Evolutionary conservation across 1,284 basidiomycete genomes (phyloP), one percentile per base, ranked within the genome.

Genomic region (Mrakiaceae sp.): DNA sequence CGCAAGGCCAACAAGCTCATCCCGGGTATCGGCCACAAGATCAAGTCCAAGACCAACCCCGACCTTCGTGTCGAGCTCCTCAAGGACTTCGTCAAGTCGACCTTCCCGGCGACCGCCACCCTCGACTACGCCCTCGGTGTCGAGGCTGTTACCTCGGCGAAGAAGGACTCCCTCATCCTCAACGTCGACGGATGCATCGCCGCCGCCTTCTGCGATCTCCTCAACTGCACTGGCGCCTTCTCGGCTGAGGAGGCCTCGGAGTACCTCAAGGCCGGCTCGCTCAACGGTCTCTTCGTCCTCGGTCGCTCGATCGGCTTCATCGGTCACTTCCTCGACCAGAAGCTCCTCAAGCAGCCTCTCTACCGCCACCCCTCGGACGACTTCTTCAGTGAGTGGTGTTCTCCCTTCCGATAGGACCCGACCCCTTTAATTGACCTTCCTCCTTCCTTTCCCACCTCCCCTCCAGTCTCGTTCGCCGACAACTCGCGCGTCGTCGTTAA

Each of bases 21-120:
- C 80, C 90, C 88, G 70, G 95, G 95, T 82, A 98, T 98, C 72
- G 95, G 95, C 65, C 95, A 98, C 86, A 98, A 98, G 84, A 97
- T 98, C 83, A 98, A 98, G 87, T 91, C 88, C 71, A 90, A 93
- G 73, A 94, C 91, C 80, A 96, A 96, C 84, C 93, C 92, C 66
- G 91, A 95, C 82, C 81, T 92, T 61, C 92, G 95, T 77, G 95
- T 98, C 71, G 88, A 94, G 79, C 87, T 98, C 66, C 94, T 98
- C 68, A 97, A 97, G 83, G 92, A 96, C 79, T 98, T 90, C 74
- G 94, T 96, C 68, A 81, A 77, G 78, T 93, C 96, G 81, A 81
- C 96, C 83, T 98, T 98, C 89, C 94, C 94, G 6, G 85, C 75
- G 85, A 92, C 81, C 44, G 61, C 83, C 70, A 81, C 93, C 68